Evolutionary conservation across 768 basidiomycete species (phyloP), one percentile per base, ranked within the genome.

Genomic region (Symmetrospora coprosmae): DNA sequence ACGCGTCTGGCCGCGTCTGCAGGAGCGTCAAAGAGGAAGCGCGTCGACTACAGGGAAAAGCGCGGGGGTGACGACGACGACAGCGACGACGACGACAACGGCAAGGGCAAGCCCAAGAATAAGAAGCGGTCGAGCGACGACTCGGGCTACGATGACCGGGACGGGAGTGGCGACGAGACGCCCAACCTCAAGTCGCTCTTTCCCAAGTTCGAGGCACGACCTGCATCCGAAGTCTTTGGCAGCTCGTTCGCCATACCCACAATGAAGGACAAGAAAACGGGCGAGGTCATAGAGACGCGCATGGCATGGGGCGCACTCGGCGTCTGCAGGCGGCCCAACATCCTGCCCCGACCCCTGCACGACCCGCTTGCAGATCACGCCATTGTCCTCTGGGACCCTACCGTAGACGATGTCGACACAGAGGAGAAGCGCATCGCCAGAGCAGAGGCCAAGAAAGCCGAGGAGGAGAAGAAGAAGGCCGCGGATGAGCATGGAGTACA

Each of bases 301-400:
- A n/a, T 63, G 8, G 48, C 40, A 64, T 19, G 34, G 62, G 41
- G 66, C 16, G 56, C 89, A 11, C 81, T 99, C 4, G 94, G 94
- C 27, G 82, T 86, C 53, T 81, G 90, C 13, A 84, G 87, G 0
- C 82, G 81, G 59, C 78, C 83, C 0, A 85, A 80, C 66, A 74
- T 94, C 61, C 79, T 85, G 48, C 94, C 94, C 17, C 79, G 91
- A 21, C 94, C 94, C 4, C 75, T 96, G n/a, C 85, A 91, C 67
- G 89, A 99, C 71, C 94, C 91, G 1, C 91, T 99, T 86, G 82
- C 86, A 49, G 90, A 97, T 67, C 91, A 96, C 72, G 90, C 92
- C 0, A 94, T 99, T 62, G 92, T 99, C 2, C 74, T 96, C 14
- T 99, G 87, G 70, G 94, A 97, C 68, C 94, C 94, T 0, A 97